Percentiles rank a stretch among this genome's conserved stretches.
phyloP scores from a whole-genome alignment of 768 basidiomycete genomes.

The Podaxis pistillaris region DNA sequence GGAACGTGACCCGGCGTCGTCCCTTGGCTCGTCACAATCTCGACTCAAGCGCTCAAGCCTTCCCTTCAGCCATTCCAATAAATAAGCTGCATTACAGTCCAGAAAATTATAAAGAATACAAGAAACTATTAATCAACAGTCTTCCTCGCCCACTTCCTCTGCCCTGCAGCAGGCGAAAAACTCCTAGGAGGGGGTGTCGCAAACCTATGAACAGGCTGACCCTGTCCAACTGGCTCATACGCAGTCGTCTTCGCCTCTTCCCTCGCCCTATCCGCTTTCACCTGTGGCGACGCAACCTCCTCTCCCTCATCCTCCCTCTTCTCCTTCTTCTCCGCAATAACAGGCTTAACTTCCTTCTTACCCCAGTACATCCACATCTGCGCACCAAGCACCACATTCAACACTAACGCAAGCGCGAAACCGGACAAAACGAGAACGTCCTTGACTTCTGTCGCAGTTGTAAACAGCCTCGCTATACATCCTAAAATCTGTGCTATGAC shows the following conservation, averaged over 20 bases:
- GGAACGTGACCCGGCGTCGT: background rate
- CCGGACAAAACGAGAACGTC: slow-evolving; percentile 81
- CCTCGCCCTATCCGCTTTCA: background rate
- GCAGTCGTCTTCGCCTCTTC: slow-evolving; percentile 9
- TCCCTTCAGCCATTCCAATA: background rate
- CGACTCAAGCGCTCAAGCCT: background rate
- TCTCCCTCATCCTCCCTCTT: slow-evolving; percentile 10
- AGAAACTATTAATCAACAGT: slow-evolving; percentile 12
- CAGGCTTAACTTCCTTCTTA: slow-evolving; percentile 25
- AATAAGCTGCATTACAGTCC: background rate
- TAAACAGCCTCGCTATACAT: slow-evolving; percentile 90
- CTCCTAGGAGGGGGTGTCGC: slow-evolving; percentile 11
- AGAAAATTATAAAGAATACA: background rate
- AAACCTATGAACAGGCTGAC: slow-evolving; percentile 9
- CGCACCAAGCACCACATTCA: slow-evolving; percentile 81
- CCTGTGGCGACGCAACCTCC: slow-evolving; percentile 8
- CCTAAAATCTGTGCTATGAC: slow-evolving; percentile 86
- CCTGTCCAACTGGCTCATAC: slow-evolving; percentile 2
- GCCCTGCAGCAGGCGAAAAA: slow-evolving; percentile 10
- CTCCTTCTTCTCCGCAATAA: background rate
- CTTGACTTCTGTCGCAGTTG: slow-evolving; percentile 85
- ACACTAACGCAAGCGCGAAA: slow-evolving; percentile 75
- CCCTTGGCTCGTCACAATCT: background rate
- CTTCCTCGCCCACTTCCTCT: slow-evolving; percentile 13
- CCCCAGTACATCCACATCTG: slow-evolving; percentile 90